Evolutionary conservation across 2,329 filamentous ascomycete species (phyloP).

Genomic region (Talaromyces verruculosus): DNA sequence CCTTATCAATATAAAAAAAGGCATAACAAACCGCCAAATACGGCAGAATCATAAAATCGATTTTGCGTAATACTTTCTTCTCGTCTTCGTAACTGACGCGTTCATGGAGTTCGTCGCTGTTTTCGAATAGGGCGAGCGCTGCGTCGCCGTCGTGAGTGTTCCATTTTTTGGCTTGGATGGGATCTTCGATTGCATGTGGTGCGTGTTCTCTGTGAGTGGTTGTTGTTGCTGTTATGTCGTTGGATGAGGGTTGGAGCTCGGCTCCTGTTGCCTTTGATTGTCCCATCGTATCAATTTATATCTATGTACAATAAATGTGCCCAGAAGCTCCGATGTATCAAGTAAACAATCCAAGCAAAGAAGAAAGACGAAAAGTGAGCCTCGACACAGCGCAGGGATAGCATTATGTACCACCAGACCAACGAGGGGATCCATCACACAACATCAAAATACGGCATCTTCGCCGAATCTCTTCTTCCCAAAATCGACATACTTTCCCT

Average conservation of each 20-base stretch:
- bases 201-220: conserved; percentile 33
- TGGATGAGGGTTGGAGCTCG: background rate
- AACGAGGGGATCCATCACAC: background rate
- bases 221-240: background rate
- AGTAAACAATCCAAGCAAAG: no score
- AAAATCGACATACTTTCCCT: background rate
- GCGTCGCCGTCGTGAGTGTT: conserved; percentile 48
- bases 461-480: background rate
- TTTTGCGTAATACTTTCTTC: conserved; percentile 53
- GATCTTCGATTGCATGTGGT: conserved; percentile 13
- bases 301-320: background rate
- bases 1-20: conserved; percentile 54
- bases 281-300: background rate
- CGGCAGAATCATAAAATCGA: conserved; percentile 61
- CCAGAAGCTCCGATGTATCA: background rate
- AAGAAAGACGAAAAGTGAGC: background rate
- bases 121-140: conserved; percentile 52
- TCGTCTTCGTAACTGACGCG: conserved; percentile 50
- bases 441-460: background rate
- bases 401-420: background rate
- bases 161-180: conserved; percentile 28
- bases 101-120: conserved; percentile 50
- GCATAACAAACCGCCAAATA: conserved; percentile 56
- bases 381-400: background rate
- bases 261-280: background rate